These are phyloP conservation scores for Schrenkiella parvula DNA, from an alignment of 345 rosid genomes.

Conservation along the genomic window DNA sequence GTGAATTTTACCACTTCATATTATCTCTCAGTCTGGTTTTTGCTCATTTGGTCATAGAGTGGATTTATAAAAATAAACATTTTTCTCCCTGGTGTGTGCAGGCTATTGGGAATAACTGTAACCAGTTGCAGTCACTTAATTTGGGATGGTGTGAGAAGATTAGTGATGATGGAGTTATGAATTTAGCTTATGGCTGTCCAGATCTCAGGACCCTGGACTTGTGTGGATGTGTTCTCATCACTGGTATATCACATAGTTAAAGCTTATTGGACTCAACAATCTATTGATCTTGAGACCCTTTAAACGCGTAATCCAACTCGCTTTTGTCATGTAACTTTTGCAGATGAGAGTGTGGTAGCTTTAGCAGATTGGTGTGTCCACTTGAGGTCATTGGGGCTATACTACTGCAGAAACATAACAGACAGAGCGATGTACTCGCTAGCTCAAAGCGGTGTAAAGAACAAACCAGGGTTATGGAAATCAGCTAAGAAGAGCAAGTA, in stretches of 20 bases:
- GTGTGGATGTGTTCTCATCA: slow-evolving; percentile 76
- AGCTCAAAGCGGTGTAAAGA: slow-evolving; percentile 65
- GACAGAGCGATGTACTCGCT: slow-evolving; percentile 86
- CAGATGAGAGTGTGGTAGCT: slow-evolving; percentile 89
- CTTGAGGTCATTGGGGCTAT: slow-evolving; percentile 70
- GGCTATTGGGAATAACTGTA: slow-evolving; percentile 88
- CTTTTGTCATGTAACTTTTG: slow-evolving; percentile 1
- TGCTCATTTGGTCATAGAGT: neutral
- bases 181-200: slow-evolving; percentile 86
- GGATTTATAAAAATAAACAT: neutral
- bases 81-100: slow-evolving; percentile 25
- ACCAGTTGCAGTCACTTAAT: slow-evolving; percentile 61
- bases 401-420: slow-evolving; percentile 89
- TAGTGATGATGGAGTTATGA: slow-evolving; percentile 77
- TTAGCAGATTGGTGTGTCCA: slow-evolving; percentile 75
- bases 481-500: slow-evolving; percentile 43
- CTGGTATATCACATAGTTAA: slow-evolving; percentile 47
- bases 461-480: slow-evolving; percentile 54
- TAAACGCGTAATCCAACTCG: neutral
- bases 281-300: neutral
- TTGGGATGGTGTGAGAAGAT: slow-evolving; percentile 97
- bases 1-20: slow-evolving; percentile 23
- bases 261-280: neutral
- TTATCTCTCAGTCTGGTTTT: neutral
- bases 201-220: slow-evolving; percentile 75